Evolutionary conservation across 331 rosid species (phyloP).

Genomic region (Telfairia occidentalis): DNA sequence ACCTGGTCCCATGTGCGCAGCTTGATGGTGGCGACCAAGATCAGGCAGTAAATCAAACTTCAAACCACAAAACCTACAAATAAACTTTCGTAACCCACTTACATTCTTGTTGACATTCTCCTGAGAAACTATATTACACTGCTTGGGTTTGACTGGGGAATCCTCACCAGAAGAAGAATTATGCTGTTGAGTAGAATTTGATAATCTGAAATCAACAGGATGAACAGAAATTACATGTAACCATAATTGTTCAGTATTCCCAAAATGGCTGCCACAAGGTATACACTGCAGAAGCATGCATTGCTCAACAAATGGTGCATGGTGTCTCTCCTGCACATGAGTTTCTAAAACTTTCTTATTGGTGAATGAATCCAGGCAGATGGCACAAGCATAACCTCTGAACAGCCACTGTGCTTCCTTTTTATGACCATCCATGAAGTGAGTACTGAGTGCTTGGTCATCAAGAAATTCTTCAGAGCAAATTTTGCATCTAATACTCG

Average conservation of each 20-base stretch:
- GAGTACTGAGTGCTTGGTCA: constrained; percentile 68
- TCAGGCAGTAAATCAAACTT: constrained; percentile 95
- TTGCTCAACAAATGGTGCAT: constrained; percentile 82
- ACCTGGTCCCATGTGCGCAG: constrained; percentile 93
- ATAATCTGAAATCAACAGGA: constrained; percentile 49
- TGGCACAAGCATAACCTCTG: constrained; percentile 93
- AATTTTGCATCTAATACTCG: constrained; percentile 59
- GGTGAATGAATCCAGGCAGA: constrained; percentile 92
- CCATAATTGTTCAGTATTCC: constrained; percentile 78
- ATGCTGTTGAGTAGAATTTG: constrained; percentile 36
- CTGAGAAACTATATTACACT: constrained; percentile 34
- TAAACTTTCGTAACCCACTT: constrained; percentile 48
- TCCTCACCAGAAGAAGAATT: constrained; percentile 37
- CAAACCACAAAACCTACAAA: constrained; percentile 93
- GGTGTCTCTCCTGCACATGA: constrained; percentile 97
- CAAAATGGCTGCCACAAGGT: constrained; percentile 91
- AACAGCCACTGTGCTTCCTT: constrained; percentile 99
- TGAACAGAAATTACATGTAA: constrained; percentile 72
- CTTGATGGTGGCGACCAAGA: constrained; percentile 98
- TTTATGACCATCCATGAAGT: constrained; percentile 92
- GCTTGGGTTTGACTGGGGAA: constrained; percentile 47
- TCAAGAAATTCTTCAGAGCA: constrained; percentile 59
- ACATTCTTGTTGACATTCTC: constrained; percentile 45
- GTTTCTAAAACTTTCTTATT: constrained; percentile 73
- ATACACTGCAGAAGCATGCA: constrained; percentile 97